Base-by-base conservation (phyloP, 1,284 basidiomycete genomes). In the Chondrostereum purpureum region DNA sequence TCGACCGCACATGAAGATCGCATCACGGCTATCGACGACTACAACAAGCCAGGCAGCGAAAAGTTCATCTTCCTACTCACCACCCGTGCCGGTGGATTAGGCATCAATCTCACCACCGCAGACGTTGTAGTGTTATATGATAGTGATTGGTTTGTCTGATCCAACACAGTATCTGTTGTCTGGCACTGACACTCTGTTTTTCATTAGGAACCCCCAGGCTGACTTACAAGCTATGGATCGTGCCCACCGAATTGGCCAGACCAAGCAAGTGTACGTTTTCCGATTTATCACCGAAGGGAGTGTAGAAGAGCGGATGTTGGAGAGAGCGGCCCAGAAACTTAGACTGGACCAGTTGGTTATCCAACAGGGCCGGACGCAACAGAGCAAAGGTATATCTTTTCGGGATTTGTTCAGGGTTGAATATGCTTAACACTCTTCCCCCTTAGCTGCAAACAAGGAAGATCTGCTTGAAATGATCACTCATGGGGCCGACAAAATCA, bases 191-290 rank as follows among this genome's bases (percentile, higher is more conserved):
- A 24, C 18, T 37, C 11, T 37, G 14, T 38, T 38, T 10, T 5
- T 17, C 34, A 38, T 34, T 53, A 89, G 87, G 88, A 99, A 99
- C 64, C 95, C 96, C 1, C 95, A 99, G 67, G 95, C 95, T 3
- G 96, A 99, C 71, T 64, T 99, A 46, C 96, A 99, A 64, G 96
- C 96, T 4, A 98, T 99, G 96, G 95, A 99, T 62, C 89, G 95
- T 53, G 95, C 95, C 0, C 95, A 99, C 68, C 90, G 95, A 55
- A 98, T 99, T 52, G 95, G 95, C 2, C 96, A 98, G 68, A 98
- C 90, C 42, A 98, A 98, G 67, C 95, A 99, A 65, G 95, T 98
- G 14, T 96, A 95, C 58, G 96, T 99, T 1, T 99, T 94, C 75
- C 76, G 95, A 19, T 98, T 99, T 64, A 90, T 99, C 56, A 98